These are phyloP conservation scores for Colletotrichum tropicale DNA, from an alignment of 2,329 filamentous ascomycete species.

Conservation along the genomic window DNA sequence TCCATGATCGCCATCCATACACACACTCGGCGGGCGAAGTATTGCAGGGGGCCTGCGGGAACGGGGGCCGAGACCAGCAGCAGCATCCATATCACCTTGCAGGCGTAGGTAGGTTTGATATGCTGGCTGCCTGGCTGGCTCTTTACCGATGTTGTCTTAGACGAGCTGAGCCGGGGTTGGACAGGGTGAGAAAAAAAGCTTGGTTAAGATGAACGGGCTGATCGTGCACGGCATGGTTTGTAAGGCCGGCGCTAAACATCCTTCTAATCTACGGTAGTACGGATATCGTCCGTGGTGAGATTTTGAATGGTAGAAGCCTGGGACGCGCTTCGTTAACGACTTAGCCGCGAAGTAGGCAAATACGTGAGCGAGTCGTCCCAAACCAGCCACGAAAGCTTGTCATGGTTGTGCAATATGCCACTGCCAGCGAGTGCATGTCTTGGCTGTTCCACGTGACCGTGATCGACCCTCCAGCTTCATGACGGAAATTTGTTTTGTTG, in stretches of 20 bases:
- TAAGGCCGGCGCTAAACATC: background rate
- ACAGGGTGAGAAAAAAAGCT: background rate
- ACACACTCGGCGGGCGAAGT: background rate
- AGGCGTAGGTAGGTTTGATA: background rate
- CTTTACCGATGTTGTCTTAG: background rate
- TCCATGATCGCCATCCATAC: background rate
- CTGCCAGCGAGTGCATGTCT: background rate
- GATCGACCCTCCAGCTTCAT: background rate
- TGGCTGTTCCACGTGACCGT: background rate
- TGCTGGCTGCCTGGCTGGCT: background rate
- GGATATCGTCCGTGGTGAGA: background rate
- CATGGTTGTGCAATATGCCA: background rate
- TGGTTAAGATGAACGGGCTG: background rate
- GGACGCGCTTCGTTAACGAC: background rate
- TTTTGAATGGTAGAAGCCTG: background rate
- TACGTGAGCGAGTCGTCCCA: background rate
- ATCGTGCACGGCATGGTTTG: background rate
- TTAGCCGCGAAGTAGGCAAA: background rate
- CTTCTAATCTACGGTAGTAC: background rate
- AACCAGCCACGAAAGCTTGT: slow-evolving; percentile 16
- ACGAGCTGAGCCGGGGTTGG: background rate
- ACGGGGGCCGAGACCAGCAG: background rate
- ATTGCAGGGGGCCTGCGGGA: background rate
- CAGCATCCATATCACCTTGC: background rate
- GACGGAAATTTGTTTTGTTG: background rate